Conservation (phyloP, 441 rosid species). For the Bruguiera hainesii region DNA sequence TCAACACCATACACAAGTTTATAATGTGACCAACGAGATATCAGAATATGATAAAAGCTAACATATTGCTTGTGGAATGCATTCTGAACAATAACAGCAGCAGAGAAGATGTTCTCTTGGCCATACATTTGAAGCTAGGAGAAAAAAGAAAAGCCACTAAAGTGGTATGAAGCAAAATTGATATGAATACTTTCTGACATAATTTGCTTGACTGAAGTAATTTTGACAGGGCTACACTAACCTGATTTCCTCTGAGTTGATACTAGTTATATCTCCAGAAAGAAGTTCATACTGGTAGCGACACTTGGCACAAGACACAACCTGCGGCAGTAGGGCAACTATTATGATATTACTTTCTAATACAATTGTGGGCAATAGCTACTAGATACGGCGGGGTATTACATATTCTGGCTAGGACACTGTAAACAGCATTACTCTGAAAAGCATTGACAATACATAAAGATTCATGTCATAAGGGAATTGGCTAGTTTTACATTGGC, state of each 20-base stretch:
- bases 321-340: constrained; percentile 36
- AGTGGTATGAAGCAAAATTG: constrained; percentile 7
- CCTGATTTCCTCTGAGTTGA: constrained; percentile 89
- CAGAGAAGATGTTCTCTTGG: not conserved
- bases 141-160: not conserved
- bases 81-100: not conserved
- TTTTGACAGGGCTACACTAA: constrained; percentile 34
- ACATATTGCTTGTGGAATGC: not conserved
- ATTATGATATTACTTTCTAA: no score
- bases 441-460: no score
- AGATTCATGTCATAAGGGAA: no score
- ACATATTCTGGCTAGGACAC: no score
- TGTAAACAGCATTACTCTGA: no score
- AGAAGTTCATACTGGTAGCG: constrained; percentile 90
- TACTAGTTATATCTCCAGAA: constrained; percentile 72
- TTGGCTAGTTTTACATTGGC: no score
- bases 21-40: constrained; percentile 15
- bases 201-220: constrained; percentile 2
- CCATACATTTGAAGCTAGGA: constrained; percentile 1
- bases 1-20: constrained; percentile 66
- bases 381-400: no score
- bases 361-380: not conserved
- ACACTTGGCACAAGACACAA: constrained; percentile 78
- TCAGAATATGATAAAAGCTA: not conserved
- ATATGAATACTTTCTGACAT: not conserved